Conservation (phyloP, 2,329 filamentous ascomycete species). For the Alternaria incomplexa region DNA sequence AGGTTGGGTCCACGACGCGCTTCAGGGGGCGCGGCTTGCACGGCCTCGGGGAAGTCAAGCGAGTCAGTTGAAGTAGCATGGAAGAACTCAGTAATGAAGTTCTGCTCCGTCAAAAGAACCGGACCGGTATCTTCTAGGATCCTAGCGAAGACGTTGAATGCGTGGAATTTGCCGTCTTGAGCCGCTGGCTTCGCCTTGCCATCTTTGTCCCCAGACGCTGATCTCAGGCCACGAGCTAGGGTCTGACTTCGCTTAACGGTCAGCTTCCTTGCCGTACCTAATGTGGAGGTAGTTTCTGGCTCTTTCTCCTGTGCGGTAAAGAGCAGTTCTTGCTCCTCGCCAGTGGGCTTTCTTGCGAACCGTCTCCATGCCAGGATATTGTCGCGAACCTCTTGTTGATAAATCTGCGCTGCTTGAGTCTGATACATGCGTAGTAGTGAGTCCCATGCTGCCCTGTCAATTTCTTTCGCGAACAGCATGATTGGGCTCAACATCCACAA, state of each 20-base stretch:
- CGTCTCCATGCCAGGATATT: conserved; percentile 80
- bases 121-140: conserved; percentile 82
- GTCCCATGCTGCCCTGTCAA: conserved; percentile 82
- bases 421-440: conserved; percentile 81
- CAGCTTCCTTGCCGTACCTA: conserved; percentile 77
- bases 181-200: conserved; percentile 61
- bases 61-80: conserved; percentile 86
- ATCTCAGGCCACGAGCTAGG: conserved; percentile 74
- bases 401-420: conserved; percentile 74
- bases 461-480: conserved; percentile 85
- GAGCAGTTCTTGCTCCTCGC: conserved; percentile 82
- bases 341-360: conserved; percentile 74
- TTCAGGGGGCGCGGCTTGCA: conserved; percentile 69
- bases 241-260: conserved; percentile 95
- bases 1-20: conserved; percentile 76
- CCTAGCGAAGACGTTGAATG: conserved; percentile 81
- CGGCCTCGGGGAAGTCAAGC: conserved; percentile 81
- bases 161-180: conserved; percentile 70
- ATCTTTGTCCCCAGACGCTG: conserved; percentile 68
- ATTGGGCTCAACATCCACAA: conserved; percentile 90
- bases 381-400: conserved; percentile 81
- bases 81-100: conserved; percentile 97
- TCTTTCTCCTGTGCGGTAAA: conserved; percentile 93
- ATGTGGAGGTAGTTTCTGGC: conserved; percentile 67
- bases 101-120: conserved; percentile 90